Conservation (phyloP, 495 filamentous ascomycete genomes). For the Cenococcum geophilum region DNA sequence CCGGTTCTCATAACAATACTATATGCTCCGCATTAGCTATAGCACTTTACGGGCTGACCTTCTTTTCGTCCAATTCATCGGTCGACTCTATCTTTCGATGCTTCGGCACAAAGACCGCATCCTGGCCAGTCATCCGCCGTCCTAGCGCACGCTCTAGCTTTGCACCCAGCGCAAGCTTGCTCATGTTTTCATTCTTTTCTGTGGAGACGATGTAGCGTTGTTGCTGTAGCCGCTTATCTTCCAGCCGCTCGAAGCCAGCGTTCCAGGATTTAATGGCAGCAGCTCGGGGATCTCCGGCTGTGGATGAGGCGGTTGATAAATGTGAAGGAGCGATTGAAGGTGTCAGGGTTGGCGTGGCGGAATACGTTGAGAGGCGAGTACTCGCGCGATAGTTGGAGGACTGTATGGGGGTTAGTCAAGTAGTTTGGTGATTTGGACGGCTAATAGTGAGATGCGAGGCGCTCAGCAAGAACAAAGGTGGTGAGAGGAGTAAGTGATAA, state of each 20-base stretch:
- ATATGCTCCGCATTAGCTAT: not conserved
- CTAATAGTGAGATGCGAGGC: not conserved
- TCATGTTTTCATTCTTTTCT: slow-evolving; percentile 79
- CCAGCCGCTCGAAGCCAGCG: slow-evolving; percentile 78
- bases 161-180: slow-evolving; percentile 84
- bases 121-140: slow-evolving; percentile 82
- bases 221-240: slow-evolving; percentile 76
- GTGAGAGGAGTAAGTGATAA: not conserved
- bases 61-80: slow-evolving; percentile 28
- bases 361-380: slow-evolving; percentile 76
- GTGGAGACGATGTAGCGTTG: slow-evolving; percentile 79
- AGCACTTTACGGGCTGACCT: slow-evolving; percentile 11
- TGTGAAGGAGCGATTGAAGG: slow-evolving; percentile 47
- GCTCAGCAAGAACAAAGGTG: not conserved
- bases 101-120: slow-evolving; percentile 68
- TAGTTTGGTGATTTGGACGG: not conserved
- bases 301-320: slow-evolving; percentile 47
- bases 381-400: slow-evolving; percentile 51
- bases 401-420: not conserved
- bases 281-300: slow-evolving; percentile 51
- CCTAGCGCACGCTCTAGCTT: slow-evolving; percentile 91
- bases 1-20: not conserved
- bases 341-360: slow-evolving; percentile 64
- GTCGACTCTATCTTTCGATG: not conserved
- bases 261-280: slow-evolving; percentile 75